Evolutionary conservation across 345 rosid genomes (phyloP).

Genomic region (Xanthoceras sorbifolium): DNA sequence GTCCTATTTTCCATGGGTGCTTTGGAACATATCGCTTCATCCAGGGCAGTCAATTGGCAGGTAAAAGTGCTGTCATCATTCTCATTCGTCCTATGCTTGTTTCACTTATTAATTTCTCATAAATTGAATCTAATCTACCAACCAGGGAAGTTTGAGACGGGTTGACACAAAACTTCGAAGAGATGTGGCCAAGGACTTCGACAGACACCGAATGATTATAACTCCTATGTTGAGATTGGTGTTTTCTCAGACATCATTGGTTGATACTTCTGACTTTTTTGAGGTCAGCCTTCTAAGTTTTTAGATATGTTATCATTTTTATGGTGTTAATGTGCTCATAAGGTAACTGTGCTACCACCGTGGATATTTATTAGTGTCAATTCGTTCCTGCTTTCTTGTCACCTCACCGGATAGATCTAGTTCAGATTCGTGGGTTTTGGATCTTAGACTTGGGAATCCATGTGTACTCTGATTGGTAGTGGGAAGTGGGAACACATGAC

Average conservation of each 20-base stretch:
- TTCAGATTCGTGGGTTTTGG: not conserved
- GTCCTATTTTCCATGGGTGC: slow-evolving; percentile 91
- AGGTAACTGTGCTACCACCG: not conserved
- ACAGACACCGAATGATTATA: slow-evolving; percentile 67
- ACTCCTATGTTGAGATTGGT: slow-evolving; percentile 76
- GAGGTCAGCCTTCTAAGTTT: slow-evolving; percentile 58
- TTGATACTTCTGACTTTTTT: slow-evolving; percentile 74
- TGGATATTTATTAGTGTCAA: not conserved
- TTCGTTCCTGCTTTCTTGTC: not conserved
- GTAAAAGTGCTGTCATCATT: slow-evolving; percentile 33
- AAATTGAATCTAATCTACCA: slow-evolving; percentile 29
- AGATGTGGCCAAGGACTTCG: slow-evolving; percentile 52
- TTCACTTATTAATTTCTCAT: slow-evolving; percentile 12
- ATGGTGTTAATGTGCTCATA: not conserved
- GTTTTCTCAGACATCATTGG: slow-evolving; percentile 79
- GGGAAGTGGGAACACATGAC: not conserved
- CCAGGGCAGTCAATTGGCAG: slow-evolving; percentile 68
- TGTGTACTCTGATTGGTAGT: not conserved
- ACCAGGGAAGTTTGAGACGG: slow-evolving; percentile 72
- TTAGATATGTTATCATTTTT: not conserved
- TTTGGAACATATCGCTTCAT: slow-evolving; percentile 80
- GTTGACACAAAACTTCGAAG: slow-evolving; percentile 60
- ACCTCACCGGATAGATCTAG: not conserved
- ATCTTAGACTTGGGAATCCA: not conserved
- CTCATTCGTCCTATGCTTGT: slow-evolving; percentile 13